Evolutionary conservation across 2,329 filamentous ascomycete genomes (phyloP).

Genomic region (Alternaria sp.): DNA sequence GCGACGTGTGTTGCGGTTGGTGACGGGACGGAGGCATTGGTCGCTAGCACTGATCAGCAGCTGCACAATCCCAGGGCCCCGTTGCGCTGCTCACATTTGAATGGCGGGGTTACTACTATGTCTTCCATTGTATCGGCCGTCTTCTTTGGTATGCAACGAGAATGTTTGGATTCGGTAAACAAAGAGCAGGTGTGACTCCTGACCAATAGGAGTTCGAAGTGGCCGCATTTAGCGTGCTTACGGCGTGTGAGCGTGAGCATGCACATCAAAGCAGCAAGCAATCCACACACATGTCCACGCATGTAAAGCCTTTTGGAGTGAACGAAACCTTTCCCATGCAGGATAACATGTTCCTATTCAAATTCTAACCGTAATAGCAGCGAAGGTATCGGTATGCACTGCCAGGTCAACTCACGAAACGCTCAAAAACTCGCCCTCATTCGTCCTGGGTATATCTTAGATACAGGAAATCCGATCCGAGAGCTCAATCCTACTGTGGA

Average conservation of each 20-base stretch:
- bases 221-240: slow-evolving; percentile 21
- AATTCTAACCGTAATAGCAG: slow-evolving; percentile 38
- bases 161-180: slow-evolving; percentile 44
- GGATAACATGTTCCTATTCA: slow-evolving; percentile 12
- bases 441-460: slow-evolving; percentile 29
- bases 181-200: slow-evolving; percentile 22
- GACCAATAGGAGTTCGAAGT: slow-evolving; percentile 33
- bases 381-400: slow-evolving; percentile 49
- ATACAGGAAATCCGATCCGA: slow-evolving; percentile 22
- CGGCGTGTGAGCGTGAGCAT: neutral
- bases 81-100: slow-evolving; percentile 36
- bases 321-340: neutral
- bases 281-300: neutral
- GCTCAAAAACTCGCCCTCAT: slow-evolving; percentile 13
- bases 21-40: slow-evolving; percentile 49
- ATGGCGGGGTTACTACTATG: slow-evolving; percentile 42
- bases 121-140: slow-evolving; percentile 35
- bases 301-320: neutral
- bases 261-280: neutral
- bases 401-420: slow-evolving; percentile 23
- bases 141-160: slow-evolving; percentile 13
- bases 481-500: slow-evolving; percentile 17
- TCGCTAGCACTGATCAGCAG: slow-evolving; percentile 33
- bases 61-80: slow-evolving; percentile 3
- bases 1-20: slow-evolving; percentile 53